Conservation (phyloP, 1,284 basidiomycete species). For the Cutaneotrichosporon cyanovorans region DNA sequence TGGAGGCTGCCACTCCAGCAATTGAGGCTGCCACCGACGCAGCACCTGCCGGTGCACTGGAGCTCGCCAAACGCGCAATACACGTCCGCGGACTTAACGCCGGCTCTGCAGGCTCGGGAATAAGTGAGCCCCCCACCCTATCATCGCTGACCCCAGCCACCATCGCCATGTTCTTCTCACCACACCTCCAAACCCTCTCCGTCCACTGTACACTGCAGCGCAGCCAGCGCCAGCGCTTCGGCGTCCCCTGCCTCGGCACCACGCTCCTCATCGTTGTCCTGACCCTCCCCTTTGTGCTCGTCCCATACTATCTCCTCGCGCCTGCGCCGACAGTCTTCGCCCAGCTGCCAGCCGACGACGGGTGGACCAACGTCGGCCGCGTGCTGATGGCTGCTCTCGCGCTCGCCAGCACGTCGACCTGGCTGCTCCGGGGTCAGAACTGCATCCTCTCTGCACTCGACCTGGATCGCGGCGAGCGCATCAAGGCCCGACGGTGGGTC, state of each 20-base stretch:
- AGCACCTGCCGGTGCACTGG: neutral
- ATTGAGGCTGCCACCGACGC: no score
- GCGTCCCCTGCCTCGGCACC: slow-evolving; percentile 36
- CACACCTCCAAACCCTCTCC: slow-evolving; percentile 43
- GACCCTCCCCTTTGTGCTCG: slow-evolving; percentile 41
- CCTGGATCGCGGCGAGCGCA: slow-evolving; percentile 34
- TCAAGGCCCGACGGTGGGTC: slow-evolving; percentile 37
- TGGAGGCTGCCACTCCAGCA: no score
- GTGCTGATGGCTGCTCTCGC: slow-evolving; percentile 34
- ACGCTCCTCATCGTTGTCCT: slow-evolving; percentile 34
- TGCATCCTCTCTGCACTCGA: slow-evolving; percentile 33
- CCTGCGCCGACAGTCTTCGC: slow-evolving; percentile 28
- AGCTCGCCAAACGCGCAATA: slow-evolving; percentile 1
- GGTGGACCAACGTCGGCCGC: slow-evolving; percentile 43
- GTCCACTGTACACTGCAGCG: slow-evolving; percentile 38
- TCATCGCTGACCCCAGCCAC: slow-evolving; percentile 26
- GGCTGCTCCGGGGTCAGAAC: slow-evolving; percentile 42
- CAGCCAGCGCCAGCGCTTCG: slow-evolving; percentile 33
- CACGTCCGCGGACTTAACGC: slow-evolving; percentile 23
- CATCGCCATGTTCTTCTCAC: slow-evolving; percentile 41
- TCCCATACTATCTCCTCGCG: slow-evolving; percentile 46
- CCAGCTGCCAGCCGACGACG: slow-evolving; percentile 33
- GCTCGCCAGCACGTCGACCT: slow-evolving; percentile 33
- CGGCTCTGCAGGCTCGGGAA: slow-evolving; percentile 33
- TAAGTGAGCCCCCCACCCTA: slow-evolving; percentile 23